Evolutionary conservation across 257 asterid genomes (phyloP).

Genomic region (Oldenlandia corymbosa): DNA sequence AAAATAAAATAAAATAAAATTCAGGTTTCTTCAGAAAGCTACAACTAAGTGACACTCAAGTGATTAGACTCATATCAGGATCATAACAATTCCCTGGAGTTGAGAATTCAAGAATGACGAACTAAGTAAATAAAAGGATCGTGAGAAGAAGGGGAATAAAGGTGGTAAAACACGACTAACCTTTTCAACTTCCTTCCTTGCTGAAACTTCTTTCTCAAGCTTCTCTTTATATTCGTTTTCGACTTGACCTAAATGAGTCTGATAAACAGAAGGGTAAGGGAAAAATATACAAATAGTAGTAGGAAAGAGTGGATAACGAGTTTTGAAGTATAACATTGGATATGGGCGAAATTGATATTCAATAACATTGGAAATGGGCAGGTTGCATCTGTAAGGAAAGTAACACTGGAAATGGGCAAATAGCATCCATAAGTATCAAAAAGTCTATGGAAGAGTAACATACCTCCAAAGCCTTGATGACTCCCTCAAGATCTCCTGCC

Average conservation of each 20-base stretch:
- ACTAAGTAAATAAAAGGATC: background rate
- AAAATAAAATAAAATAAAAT: background rate
- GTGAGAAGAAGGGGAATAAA: background rate
- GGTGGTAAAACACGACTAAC: conserved; percentile 23
- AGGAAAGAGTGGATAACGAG: background rate
- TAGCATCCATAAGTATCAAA: background rate
- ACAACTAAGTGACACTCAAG: background rate
- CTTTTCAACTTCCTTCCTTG: conserved; percentile 62
- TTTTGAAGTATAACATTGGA: no score
- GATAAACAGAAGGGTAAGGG: conserved; percentile 19
- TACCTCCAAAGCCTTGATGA: conserved; percentile 91
- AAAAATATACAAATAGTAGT: conserved; percentile 5
- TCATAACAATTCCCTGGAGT: no score
- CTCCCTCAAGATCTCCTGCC: conserved; percentile 97
- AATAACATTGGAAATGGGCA: background rate
- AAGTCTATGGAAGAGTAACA: conserved; percentile 10
- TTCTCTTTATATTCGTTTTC: conserved; percentile 69
- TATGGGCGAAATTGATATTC: no score
- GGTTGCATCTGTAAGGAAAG: no score
- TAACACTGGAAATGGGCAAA: background rate
- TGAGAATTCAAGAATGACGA: background rate
- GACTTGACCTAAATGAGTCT: conserved; percentile 75
- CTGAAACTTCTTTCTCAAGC: conserved; percentile 63
- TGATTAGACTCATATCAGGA: background rate
- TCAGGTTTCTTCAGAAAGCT: background rate